Conservation (phyloP, 352 stramenopile genomes). For the Hyaloperonospora arabidopsidis region DNA sequence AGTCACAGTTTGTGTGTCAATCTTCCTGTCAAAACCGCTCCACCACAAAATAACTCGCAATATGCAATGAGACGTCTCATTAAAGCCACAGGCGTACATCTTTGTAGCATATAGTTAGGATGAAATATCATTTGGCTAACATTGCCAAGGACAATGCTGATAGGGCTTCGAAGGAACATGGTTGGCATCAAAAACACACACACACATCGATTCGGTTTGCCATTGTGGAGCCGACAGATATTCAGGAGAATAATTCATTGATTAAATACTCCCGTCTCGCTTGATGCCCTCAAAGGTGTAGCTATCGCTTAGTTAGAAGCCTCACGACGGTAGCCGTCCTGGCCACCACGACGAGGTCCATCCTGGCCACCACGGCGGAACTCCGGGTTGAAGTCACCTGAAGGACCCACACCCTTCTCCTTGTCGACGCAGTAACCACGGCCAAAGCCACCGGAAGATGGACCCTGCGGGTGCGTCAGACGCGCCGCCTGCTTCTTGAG, state of each 20-base stretch:
- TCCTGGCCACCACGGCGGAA: constrained; percentile 80
- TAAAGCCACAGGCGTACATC: too few relatives aligned
- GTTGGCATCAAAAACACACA: too few relatives aligned
- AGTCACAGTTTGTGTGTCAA: too few relatives aligned
- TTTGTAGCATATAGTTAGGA: too few relatives aligned
- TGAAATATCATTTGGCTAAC: too few relatives aligned
- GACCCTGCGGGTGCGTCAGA: constrained; percentile 71
- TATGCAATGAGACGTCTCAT: too few relatives aligned
- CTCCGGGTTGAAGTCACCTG: constrained; percentile 85
- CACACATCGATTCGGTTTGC: constrained; percentile 14
- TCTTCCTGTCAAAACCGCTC: too few relatives aligned
- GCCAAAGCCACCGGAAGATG: constrained; percentile 66
- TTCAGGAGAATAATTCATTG: constrained; percentile 57
- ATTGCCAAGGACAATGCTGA: too few relatives aligned
- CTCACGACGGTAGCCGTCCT: constrained; percentile 85
- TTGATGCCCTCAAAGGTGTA: constrained; percentile 17
- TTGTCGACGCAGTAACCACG: constrained; percentile 83
- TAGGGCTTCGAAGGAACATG: too few relatives aligned
- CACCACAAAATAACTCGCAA: too few relatives aligned
- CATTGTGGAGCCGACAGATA: constrained; percentile 55
- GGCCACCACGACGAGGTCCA: constrained; percentile 74
- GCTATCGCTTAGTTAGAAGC: constrained; percentile 65
- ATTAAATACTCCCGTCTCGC: constrained; percentile 52
- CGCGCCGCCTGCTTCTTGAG: constrained; percentile 94
- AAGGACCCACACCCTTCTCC: constrained; percentile 84